Percentiles rank a stretch among this genome's conserved stretches.
Conservation (phyloP, 768 basidiomycete genomes). For the Boletus vinaceobasis region DNA sequence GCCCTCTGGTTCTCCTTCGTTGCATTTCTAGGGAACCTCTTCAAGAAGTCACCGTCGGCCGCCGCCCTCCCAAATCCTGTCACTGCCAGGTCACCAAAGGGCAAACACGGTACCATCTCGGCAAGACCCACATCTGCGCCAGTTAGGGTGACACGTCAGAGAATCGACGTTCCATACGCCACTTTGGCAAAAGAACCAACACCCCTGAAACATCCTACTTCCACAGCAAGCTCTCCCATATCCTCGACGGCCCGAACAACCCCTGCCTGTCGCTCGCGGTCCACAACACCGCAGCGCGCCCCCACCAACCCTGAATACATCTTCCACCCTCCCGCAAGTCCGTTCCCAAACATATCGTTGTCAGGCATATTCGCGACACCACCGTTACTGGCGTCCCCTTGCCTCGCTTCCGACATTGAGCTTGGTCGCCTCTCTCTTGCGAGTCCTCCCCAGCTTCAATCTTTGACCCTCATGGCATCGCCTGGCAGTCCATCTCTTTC, state of each 20-base stretch:
- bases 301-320: not conserved
- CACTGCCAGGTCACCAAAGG: constrained; percentile 3
- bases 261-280: constrained; percentile 3
- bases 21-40: constrained; percentile 9
- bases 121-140: not conserved
- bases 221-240: constrained; percentile 5
- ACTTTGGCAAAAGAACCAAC: not conserved
- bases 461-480: not conserved
- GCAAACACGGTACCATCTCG: not conserved
- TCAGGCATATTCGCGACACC: constrained; percentile 16
- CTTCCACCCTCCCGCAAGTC: constrained; percentile 15
- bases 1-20: constrained; percentile 16
- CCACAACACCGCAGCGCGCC: constrained; percentile 1
- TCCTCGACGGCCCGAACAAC: constrained; percentile 1
- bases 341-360: constrained; percentile 19
- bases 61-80: constrained; percentile 16
- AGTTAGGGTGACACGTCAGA: not conserved
- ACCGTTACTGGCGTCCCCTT: not conserved
- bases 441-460: not conserved
- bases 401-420: not conserved
- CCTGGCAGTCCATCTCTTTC: constrained; percentile 8
- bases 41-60: constrained; percentile 10
- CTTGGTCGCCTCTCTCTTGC: not conserved
- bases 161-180: not conserved
- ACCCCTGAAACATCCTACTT: constrained; percentile 10